Conservation (phyloP, 768 basidiomycete species). For the Pleurotus ostreatus region DNA sequence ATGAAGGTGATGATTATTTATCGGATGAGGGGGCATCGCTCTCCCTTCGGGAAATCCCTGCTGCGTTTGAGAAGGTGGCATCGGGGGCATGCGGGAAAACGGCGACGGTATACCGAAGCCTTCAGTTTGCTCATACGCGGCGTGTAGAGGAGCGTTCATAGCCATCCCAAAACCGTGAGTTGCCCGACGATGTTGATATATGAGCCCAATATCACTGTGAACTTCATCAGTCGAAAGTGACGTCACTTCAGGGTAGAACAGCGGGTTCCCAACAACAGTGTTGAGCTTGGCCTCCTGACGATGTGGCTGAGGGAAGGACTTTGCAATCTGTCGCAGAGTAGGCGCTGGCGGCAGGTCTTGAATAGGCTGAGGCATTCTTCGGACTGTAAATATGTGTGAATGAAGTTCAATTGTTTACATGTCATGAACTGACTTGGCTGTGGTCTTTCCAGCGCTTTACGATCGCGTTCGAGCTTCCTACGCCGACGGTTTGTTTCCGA, state of each 20-base stretch:
- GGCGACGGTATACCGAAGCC: slow-evolving; percentile 2
- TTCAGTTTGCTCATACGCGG: slow-evolving; percentile 5
- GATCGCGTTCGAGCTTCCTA: slow-evolving; percentile 80
- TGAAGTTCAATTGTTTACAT: not conserved
- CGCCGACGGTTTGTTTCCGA: slow-evolving; percentile 87
- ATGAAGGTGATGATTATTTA: slow-evolving; percentile 5
- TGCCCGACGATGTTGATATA: slow-evolving; percentile 41
- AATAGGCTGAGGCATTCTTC: slow-evolving; percentile 56
- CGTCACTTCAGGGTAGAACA: slow-evolving; percentile 42
- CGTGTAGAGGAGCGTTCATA: slow-evolving; percentile 2
- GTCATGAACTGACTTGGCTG: slow-evolving; percentile 52
- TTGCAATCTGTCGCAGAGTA: slow-evolving; percentile 64
- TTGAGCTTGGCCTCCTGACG: slow-evolving; percentile 2
- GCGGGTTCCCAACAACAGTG: slow-evolving; percentile 10
- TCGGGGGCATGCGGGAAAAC: slow-evolving; percentile 5
- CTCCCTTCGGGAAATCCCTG: not conserved
- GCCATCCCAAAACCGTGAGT: slow-evolving; percentile 10
- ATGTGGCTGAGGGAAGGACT: slow-evolving; percentile 39
- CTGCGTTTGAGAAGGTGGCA: not conserved
- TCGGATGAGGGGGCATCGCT: not conserved
- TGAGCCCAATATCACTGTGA: slow-evolving; percentile 48
- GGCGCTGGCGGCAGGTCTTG: slow-evolving; percentile 52
- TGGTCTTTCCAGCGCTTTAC: slow-evolving; percentile 73
- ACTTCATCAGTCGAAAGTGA: slow-evolving; percentile 46
- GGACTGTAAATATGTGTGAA: slow-evolving; percentile 32